Percentiles rank a stretch among this genome's conserved stretches.
Conservation (phyloP, 2,329 filamentous ascomycete species). For the Aspergillus unguis region DNA sequence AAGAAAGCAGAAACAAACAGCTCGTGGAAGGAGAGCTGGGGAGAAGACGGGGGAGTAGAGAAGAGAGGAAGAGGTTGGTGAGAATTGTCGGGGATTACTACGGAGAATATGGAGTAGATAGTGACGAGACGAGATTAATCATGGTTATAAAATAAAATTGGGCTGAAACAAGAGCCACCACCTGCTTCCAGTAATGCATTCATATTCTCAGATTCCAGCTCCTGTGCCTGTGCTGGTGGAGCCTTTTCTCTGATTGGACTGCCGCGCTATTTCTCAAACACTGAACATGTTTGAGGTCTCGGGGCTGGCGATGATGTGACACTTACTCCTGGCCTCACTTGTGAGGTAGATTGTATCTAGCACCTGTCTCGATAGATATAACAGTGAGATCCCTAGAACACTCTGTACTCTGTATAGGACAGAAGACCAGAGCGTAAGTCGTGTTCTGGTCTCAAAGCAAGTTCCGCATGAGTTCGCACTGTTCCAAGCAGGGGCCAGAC, state of each 20-base stretch:
- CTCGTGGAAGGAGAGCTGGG: conserved; percentile 2
- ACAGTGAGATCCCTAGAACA: too few species aligned
- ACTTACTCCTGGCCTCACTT: conserved; percentile 2
- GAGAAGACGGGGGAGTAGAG: conserved; percentile 6
- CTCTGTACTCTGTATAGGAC: too few species aligned
- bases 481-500: too few species aligned
- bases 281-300: too few species aligned
- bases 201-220: conserved; percentile 16
- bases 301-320: conserved; percentile 17
- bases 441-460: too few species aligned
- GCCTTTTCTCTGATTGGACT: conserved; percentile 17
- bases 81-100: not conserved
- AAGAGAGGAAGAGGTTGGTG: conserved; percentile 10
- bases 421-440: too few species aligned
- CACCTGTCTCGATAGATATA: too few species aligned
- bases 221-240: conserved; percentile 13
- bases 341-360: too few species aligned
- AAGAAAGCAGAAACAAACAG: conserved; percentile 5
- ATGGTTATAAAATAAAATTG: conserved; percentile 11
- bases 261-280: too few species aligned
- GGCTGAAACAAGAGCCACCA: conserved; percentile 17
- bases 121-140: too few species aligned
- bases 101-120: not conserved
- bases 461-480: too few species aligned
- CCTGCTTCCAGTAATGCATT: conserved; percentile 2